Percentiles rank a stretch among this genome's conserved stretches.
These are phyloP conservation scores for Fusarium continuum DNA, from an alignment of 2,329 filamentous ascomycete genomes.

Conservation along the genomic window DNA sequence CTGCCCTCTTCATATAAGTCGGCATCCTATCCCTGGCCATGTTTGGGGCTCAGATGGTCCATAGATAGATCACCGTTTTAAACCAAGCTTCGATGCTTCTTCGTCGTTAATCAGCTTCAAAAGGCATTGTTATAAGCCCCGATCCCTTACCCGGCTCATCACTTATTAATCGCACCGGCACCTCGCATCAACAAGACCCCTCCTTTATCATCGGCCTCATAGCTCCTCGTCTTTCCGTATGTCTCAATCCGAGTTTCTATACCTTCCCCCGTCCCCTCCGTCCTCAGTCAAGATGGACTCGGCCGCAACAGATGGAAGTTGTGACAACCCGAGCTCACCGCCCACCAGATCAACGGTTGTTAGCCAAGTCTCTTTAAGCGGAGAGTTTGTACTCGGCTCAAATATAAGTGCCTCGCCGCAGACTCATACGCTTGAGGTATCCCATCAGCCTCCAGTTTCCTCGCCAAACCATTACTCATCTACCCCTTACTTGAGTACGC, in stretches of 20 bases:
- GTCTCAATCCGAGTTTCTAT: conserved; percentile 44
- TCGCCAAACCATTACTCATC: conserved; percentile 40
- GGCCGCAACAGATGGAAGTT: conserved; percentile 40
- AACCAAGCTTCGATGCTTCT: conserved; percentile 37
- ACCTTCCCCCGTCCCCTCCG: conserved; percentile 43
- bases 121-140: conserved; percentile 38
- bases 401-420: conserved; percentile 39
- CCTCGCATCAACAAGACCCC: conserved; percentile 33
- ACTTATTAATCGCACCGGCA: conserved; percentile 30
- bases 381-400: conserved; percentile 33
- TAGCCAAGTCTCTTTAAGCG: conserved; percentile 34
- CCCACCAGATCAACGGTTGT: conserved; percentile 39
- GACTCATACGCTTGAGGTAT: conserved; percentile 31
- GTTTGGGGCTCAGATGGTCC: conserved; percentile 45
- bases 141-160: conserved; percentile 19
- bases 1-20: conserved; percentile 47
- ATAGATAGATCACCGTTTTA: conserved; percentile 44
- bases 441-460: conserved; percentile 35
- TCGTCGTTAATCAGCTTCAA: conserved; percentile 35
- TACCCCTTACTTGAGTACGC: conserved; percentile 36
- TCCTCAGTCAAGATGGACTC: conserved; percentile 45
- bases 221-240: conserved; percentile 41
- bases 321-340: conserved; percentile 43
- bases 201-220: conserved; percentile 31
- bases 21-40: conserved; percentile 42